phyloP scores from a whole-genome alignment of 2,329 filamentous ascomycete species.

The Penicillium sp. region DNA sequence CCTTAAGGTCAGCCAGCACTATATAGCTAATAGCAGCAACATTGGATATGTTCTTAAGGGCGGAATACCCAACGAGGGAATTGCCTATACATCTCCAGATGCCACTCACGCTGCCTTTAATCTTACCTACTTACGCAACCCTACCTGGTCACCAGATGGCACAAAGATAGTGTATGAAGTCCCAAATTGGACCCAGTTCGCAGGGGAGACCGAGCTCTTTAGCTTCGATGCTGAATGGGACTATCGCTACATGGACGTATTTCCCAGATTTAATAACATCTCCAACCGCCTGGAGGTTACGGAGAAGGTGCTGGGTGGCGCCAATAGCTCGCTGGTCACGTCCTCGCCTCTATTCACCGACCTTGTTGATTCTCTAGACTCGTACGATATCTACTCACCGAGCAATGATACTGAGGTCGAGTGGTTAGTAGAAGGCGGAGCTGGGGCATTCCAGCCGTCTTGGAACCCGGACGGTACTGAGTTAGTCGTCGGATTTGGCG shows the following conservation, averaged over 20 bases:
- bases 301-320: not conserved
- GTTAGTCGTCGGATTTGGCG: conserved; percentile 38
- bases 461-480: conserved; percentile 37
- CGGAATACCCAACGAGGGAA: conserved; percentile 4
- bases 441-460: conserved; percentile 40
- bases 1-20: conserved; percentile 9
- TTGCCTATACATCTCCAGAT: conserved; percentile 1
- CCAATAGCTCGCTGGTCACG: not conserved
- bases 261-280: conserved; percentile 5
- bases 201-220: conserved; percentile 5
- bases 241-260: conserved; percentile 14
- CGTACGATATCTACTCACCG: conserved; percentile 31
- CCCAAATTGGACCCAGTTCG: conserved; percentile 5
- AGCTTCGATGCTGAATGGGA: conserved; percentile 13
- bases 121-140: conserved; percentile 3
- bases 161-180: conserved; percentile 14
- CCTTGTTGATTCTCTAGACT: conserved; percentile 12
- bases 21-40: not conserved
- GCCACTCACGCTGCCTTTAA: not conserved
- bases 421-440: conserved; percentile 23
- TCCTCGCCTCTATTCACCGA: not conserved
- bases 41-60: conserved; percentile 13
- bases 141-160: conserved; percentile 12
- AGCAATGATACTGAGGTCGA: conserved; percentile 23
- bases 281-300: not conserved